phyloP scores from a whole-genome alignment of 177 flowering plant species.

The Vitis hybrid region DNA sequence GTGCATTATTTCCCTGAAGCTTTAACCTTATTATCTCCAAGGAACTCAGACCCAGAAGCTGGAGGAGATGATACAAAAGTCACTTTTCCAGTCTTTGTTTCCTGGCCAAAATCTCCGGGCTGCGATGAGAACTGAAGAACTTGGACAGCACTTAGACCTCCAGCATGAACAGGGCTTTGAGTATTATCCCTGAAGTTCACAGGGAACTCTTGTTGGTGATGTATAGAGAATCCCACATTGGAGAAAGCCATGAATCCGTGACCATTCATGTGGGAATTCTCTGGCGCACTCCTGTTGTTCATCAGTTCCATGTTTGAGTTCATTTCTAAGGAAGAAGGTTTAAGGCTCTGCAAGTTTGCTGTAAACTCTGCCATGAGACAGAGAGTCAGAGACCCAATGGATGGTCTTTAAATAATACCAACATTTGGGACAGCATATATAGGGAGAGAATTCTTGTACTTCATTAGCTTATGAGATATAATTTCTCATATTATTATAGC shows the following conservation, averaged over 20 bases:
- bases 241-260: conserved; percentile 26
- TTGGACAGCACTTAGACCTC: conserved; percentile 11
- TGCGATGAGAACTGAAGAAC: conserved; percentile 11
- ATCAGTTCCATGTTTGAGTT: conserved; percentile 27
- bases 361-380: conserved; percentile 28
- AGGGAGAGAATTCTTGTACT: background rate
- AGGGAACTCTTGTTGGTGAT: conserved; percentile 25
- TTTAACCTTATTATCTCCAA: too few relatives aligned
- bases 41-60: too few relatives aligned
- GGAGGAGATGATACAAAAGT: conserved; percentile 3
- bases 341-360: conserved; percentile 24
- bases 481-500: too few relatives aligned
- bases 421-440: background rate
- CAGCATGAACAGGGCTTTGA: conserved; percentile 9
- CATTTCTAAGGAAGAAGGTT: conserved; percentile 24
- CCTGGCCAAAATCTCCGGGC: conserved; percentile 6
- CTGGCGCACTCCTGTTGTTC: conserved; percentile 16
- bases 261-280: conserved; percentile 12
- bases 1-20: background rate
- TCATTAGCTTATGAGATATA: background rate
- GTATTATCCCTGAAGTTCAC: conserved; percentile 16
- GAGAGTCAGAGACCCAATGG: background rate
- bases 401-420: conserved; percentile 13
- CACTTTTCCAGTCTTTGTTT: conserved; percentile 23
- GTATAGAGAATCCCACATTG: conserved; percentile 17